Evolutionary conservation across 768 basidiomycete species (phyloP), one percentile per base, ranked within the genome.

Genomic region (Nevesoporus exiguus): DNA sequence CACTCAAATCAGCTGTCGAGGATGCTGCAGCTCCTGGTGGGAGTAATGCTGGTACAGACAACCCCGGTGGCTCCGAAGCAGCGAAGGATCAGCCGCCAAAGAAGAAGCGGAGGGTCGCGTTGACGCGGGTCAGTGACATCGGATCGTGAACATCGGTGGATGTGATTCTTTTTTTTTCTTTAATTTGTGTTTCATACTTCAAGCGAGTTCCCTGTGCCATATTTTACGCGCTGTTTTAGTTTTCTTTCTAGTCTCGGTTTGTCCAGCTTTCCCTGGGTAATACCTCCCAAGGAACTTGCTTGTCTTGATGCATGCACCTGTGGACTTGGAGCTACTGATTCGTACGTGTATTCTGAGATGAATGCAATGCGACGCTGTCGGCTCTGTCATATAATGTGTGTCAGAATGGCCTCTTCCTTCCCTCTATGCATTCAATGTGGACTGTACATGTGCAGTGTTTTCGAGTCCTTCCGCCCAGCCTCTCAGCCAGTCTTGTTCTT

Each of bases 51-150:
- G 22, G 36, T 27, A 34, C 49, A 7, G 59, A 60, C 25, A 62
- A 47, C 47, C 45, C 44, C 2, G 49, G 5, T 1, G 25, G 17
- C 21, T 15, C 53, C 14, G 72, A 66, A 21, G 68, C 62, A 27
- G 57, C 64, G 5, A 66, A 51, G 36, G 66, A 56, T 2, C 85
- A 83, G 55, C 90, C 87, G 3, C 86, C 87, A 7, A 93, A 90
- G 80, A 93, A 93, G 72, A 93, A 90, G 71, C 79, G 90, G 52
- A 78, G 90, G 22, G 82, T 91, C n/a, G 87, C 81, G 33, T 74
- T 92, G 61, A 90, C 85, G 11, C 77, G 78, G 19, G 79, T 91
- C 3, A 81, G 83, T 21, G 88, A 87, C 69, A 58, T 84, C 48
- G 73, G 51, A 41, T 52, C 64, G 41, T 74, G 41, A 45, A 49